Evolutionary conservation across 768 basidiomycete genomes (phyloP).

Genomic region (Kwoniella dejecticola): DNA sequence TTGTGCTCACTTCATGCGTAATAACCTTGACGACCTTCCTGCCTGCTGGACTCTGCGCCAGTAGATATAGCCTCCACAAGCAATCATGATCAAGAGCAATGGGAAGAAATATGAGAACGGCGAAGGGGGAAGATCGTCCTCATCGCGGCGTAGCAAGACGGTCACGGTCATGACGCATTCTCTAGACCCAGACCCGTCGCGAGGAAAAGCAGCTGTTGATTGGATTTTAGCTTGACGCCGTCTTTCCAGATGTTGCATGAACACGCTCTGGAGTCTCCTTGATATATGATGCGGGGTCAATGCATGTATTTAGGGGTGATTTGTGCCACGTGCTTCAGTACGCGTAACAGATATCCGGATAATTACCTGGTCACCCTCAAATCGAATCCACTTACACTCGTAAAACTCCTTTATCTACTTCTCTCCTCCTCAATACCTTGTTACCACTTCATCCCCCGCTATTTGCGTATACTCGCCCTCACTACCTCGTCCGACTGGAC

Average conservation of each 20-base stretch:
- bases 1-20: slow-evolving; percentile 7
- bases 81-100: slow-evolving; percentile 28
- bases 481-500: slow-evolving; percentile 5
- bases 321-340: too few species aligned
- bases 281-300: too few species aligned
- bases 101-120: slow-evolving; percentile 39
- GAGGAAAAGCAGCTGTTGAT: too few species aligned
- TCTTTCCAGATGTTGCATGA: too few species aligned
- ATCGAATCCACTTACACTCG: too few species aligned
- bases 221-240: too few species aligned
- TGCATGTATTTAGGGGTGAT: too few species aligned
- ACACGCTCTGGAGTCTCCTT: too few species aligned
- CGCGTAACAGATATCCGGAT: too few species aligned
- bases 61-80: slow-evolving; percentile 33
- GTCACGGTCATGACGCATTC: not conserved
- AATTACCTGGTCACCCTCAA: too few species aligned
- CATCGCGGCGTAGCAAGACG: slow-evolving; percentile 1
- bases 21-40: not conserved
- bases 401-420: not conserved
- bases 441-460: not conserved
- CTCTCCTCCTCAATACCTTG: not conserved
- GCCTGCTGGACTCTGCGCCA: slow-evolving; percentile 15
- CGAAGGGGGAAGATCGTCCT: slow-evolving; percentile 22
- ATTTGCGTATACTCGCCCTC: not conserved
- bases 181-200: too few species aligned